Percentiles rank a stretch among this genome's conserved stretches.
These are phyloP conservation scores for Mucor mucedo DNA, from an alignment of 371 early-diverging fungal species.

Conservation along the genomic window DNA sequence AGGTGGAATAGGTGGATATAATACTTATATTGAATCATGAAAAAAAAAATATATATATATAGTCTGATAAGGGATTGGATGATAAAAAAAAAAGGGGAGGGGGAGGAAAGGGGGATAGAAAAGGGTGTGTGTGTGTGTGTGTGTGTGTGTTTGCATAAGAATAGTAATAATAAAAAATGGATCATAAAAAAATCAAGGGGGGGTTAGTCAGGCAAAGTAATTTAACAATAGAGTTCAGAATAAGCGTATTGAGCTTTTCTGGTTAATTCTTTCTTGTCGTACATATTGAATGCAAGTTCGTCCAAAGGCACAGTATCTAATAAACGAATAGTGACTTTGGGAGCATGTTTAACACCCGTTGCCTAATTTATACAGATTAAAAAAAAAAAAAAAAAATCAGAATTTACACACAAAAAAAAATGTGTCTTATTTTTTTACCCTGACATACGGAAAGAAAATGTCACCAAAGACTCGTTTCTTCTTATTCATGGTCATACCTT, in stretches of 20 bases:
- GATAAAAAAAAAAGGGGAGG: background rate
- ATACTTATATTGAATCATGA: background rate
- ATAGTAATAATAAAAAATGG: background rate
- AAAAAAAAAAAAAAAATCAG: background rate
- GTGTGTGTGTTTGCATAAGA: background rate
- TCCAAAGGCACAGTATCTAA: slow-evolving; percentile 52
- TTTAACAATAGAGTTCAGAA: slow-evolving; percentile 13
- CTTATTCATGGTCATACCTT: slow-evolving; percentile 32
- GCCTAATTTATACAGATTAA: slow-evolving; percentile 25
- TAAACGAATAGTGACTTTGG: slow-evolving; percentile 54
- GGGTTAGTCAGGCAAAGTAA: no score
- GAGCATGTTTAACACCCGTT: slow-evolving; percentile 47
- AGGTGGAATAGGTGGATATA: slow-evolving; percentile 32
- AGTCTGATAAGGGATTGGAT: background rate
- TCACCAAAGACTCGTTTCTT: slow-evolving; percentile 43
- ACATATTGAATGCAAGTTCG: slow-evolving; percentile 54
- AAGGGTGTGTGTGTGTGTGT: slow-evolving; percentile 1
- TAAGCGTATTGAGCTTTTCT: slow-evolving; percentile 19
- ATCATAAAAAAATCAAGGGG: background rate
- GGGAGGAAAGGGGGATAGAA: background rate
- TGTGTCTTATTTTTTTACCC: slow-evolving; percentile 24
- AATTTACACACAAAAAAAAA: background rate
- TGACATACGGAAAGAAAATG: slow-evolving; percentile 38
- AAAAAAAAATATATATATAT: background rate
- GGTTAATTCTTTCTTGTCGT: slow-evolving; percentile 34